Percentiles rank a stretch among this genome's conserved stretches.
phyloP scores from a whole-genome alignment of 768 basidiomycete species.

The Kwoniella newhampshirensis region DNA sequence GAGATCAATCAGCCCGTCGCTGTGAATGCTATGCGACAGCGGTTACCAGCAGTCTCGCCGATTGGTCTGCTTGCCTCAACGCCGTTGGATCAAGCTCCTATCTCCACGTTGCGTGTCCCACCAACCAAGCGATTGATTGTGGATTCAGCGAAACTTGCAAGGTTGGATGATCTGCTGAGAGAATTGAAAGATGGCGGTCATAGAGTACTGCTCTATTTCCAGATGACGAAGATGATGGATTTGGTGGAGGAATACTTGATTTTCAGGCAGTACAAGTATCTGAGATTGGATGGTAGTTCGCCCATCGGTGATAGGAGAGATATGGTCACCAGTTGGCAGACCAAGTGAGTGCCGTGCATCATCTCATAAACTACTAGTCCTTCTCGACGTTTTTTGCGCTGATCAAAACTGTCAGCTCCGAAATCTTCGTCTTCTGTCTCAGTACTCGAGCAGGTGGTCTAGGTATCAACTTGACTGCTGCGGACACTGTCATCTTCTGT shows the following conservation, averaged over 20 bases:
- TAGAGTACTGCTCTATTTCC: slow-evolving; percentile 94
- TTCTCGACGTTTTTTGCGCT: neutral
- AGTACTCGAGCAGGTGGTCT: slow-evolving; percentile 94
- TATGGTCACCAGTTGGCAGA: slow-evolving; percentile 99
- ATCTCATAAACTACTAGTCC: too few species aligned
- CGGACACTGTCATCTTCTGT: slow-evolving; percentile 91
- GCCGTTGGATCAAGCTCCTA: slow-evolving; percentile 70
- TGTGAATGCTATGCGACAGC: slow-evolving; percentile 57
- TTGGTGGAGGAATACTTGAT: slow-evolving; percentile 98
- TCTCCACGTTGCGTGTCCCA: slow-evolving; percentile 84
- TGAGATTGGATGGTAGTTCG: slow-evolving; percentile 87
- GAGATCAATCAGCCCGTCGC: slow-evolving; percentile 63
- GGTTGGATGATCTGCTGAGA: slow-evolving; percentile 81
- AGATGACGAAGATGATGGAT: slow-evolving; percentile 99
- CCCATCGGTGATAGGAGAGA: slow-evolving; percentile 94
- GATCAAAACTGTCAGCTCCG: slow-evolving; percentile 60
- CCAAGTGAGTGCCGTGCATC: slow-evolving; percentile 79
- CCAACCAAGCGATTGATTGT: slow-evolving; percentile 92
- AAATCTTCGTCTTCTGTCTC: slow-evolving; percentile 84
- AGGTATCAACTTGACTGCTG: slow-evolving; percentile 57
- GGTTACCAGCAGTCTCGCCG: slow-evolving; percentile 64
- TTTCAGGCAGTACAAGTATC: slow-evolving; percentile 92
- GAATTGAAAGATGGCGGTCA: slow-evolving; percentile 92
- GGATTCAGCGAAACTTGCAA: slow-evolving; percentile 93
- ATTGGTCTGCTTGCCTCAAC: slow-evolving; percentile 69